Conservation (phyloP, 2,329 filamentous ascomycete species). For the Fusarium staphyleae region DNA sequence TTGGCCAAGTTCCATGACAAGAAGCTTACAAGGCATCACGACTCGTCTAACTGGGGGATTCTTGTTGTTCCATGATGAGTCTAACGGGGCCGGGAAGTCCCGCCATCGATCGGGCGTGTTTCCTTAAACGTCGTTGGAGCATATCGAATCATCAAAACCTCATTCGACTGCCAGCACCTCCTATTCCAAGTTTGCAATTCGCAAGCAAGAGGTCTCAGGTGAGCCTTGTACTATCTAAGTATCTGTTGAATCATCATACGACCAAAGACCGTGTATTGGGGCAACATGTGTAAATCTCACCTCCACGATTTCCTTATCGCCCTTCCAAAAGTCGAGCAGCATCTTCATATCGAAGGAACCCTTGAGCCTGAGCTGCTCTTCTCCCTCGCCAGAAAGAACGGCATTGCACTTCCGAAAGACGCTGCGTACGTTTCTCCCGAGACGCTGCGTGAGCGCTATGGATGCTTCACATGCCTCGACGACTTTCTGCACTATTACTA, state of each 20-base stretch:
- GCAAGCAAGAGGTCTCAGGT: background rate
- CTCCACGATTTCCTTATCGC: slow-evolving; percentile 65
- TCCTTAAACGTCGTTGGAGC: slow-evolving; percentile 8
- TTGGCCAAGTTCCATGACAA: background rate
- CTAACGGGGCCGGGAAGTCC: slow-evolving; percentile 28
- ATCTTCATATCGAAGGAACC: slow-evolving; percentile 81
- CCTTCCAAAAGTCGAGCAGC: slow-evolving; percentile 83
- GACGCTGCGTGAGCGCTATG: slow-evolving; percentile 69
- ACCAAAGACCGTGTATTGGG: background rate
- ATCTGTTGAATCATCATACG: background rate
- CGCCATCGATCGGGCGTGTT: slow-evolving; percentile 10
- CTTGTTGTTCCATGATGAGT: slow-evolving; percentile 2
- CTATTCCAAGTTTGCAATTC: background rate
- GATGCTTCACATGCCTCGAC: slow-evolving; percentile 72
- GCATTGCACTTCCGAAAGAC: slow-evolving; percentile 67
- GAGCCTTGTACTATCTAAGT: background rate
- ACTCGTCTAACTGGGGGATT: background rate
- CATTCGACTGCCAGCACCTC: background rate
- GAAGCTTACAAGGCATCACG: background rate
- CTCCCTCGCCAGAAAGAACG: slow-evolving; percentile 70
- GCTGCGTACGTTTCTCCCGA: slow-evolving; percentile 67
- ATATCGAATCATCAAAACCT: slow-evolving; percentile 11
- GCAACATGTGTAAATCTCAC: slow-evolving; percentile 59
- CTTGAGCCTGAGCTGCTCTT: slow-evolving; percentile 76
- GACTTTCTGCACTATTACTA: slow-evolving; percentile 84